Base-by-base conservation (phyloP, 2,329 filamentous ascomycete species). In the Aspergillus sp. region DNA sequence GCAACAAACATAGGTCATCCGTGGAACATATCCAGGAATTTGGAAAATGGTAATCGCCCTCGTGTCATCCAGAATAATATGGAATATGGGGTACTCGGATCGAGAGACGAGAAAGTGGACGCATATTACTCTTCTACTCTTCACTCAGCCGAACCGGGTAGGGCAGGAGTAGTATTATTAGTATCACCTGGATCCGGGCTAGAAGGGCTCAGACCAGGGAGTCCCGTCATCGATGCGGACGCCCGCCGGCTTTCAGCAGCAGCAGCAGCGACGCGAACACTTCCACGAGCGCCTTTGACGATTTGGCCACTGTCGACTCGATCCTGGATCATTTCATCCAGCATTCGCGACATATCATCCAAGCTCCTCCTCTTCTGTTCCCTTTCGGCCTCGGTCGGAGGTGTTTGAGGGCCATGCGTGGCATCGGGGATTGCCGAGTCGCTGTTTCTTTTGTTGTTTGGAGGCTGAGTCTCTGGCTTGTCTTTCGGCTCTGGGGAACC, bases 261-360 rank as follows among this genome's bases (percentile, higher is more conserved):
- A 19, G 19, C 19, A 19, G 19, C 19, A 19, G n/a, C n/a, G 33
- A 85, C 63, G 42, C 81, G 78, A 43, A 88, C 77, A 59, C 82
- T 88, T 36, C 83, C 85, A 50, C 83, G 75, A 44, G 71, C 71
- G 44, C 82, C 77, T 58, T 85, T 81, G 29, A 87, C 74, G 26
- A 88, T 70, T 46, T 87, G 81, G 26, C 86, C 87, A 44, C 76
- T 81, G 57, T 93, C 86, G 45, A 94, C 85, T 48, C 86, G 82
- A 61, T 91, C 86, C 61, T 90, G 86, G 49, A 96, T 93, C 91
- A 97, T 96, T 69, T 95, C 88, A 59, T 97, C 91, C 28, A 96
- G 78, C 72, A 96, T 89, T 58, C 83, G 81, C 55, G 87, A 94
- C 82, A 96, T 90, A 67, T 95, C 90, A 57, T 95, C 89, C 32